Conservation (phyloP, 2,329 filamentous ascomycete genomes). For the Pseudocercospora pini-densiflorae region DNA sequence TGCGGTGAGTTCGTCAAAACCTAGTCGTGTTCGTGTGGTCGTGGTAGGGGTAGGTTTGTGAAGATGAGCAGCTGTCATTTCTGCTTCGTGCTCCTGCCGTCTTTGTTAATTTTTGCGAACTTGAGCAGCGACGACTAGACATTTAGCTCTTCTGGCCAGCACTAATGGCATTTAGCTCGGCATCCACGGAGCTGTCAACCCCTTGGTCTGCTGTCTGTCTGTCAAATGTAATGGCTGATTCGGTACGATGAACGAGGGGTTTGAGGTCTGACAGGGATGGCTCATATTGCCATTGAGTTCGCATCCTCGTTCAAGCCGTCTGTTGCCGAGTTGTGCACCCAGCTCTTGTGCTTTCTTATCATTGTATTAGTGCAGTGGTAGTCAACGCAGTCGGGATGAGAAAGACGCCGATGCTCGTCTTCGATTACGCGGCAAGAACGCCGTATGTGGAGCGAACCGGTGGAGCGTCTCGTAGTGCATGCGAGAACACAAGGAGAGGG, state of each 20-base stretch:
- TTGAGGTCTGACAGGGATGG: background rate
- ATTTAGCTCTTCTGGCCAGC: no score
- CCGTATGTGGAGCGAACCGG: background rate
- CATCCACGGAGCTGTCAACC: no score
- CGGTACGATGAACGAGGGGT: background rate
- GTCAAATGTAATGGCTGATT: background rate
- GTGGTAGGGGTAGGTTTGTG: background rate
- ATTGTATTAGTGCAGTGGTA: background rate
- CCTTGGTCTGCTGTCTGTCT: background rate
- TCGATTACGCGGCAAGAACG: conserved; percentile 2
- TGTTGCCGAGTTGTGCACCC: background rate
- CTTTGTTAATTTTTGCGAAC: no score
- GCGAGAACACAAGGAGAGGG: background rate
- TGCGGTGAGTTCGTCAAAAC: background rate
- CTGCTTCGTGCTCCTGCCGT: background rate
- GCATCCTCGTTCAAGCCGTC: background rate
- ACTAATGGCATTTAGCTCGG: no score
- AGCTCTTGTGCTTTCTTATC: background rate
- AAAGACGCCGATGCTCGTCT: background rate
- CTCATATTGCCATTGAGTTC: background rate
- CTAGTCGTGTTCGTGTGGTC: background rate
- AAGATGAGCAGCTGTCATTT: background rate
- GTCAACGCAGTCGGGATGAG: no score
- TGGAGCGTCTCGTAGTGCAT: background rate
- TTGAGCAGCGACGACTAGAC: no score